Base-by-base conservation (phyloP, 164 flowering plant genomes). In the Pachysandra terminalis region DNA sequence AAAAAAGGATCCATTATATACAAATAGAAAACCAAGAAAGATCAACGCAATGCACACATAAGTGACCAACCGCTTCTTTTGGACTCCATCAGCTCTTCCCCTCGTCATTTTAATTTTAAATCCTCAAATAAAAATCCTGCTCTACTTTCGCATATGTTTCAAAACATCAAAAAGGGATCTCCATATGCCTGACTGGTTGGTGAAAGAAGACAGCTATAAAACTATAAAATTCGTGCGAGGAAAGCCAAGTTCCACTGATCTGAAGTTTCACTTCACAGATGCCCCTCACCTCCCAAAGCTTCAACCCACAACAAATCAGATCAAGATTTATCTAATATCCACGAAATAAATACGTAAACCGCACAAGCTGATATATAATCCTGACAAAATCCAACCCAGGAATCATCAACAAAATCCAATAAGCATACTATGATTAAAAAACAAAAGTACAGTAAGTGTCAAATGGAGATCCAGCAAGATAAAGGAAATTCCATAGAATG, bases 41-140 rank as follows among this genome's bases (percentile, higher is more conserved):
- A 85, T 23, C n/a, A 78, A 81, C 53, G 81, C 78, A 56, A 77
- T 63, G 65, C 83, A 80, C n/a, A 87, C 59, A 59, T 75, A 72
- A 67, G 89, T 77, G 61, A 90, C 68, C 72, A 87, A 40, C 22
- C 85, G 86, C 82, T 83, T 88, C 86, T 82, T 91, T 68, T 89
- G 91, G 17, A 17, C 74, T 60, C 75, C 80, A 71, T 77, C 78
- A 25, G 74, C 48, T 63, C 76, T 74, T 64, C 80, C 82, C 74
- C 76, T 74, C 71, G 70, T 77, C 68, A 52, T 77, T 70, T 72
- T 54, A 22, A 13, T 49, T 21, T 61, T 53, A 59, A 25, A 53
- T 37, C 56, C 64, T 64, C 58, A 21, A 25, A 22, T 22, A 49
- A 22, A 28, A 53, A 32, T 64, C 26, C 59, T 19, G 19, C 19